Evolutionary conservation across 2,329 filamentous ascomycete species (phyloP).

Genomic region (Fusarium agapanthi): DNA sequence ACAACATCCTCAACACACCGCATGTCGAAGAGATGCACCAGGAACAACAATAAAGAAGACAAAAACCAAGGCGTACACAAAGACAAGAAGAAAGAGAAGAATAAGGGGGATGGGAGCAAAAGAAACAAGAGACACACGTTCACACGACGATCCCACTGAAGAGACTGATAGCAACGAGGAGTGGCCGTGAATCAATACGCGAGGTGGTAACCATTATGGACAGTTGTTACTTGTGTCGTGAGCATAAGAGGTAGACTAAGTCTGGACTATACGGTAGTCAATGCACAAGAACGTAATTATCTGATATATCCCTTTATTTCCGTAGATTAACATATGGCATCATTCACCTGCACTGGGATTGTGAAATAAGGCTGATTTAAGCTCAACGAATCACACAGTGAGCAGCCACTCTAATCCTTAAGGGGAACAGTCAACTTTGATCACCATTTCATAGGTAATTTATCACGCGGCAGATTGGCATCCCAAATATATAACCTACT

Average conservation of each 20-base stretch:
- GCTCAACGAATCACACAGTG: constrained; percentile 5
- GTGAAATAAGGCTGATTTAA: constrained; percentile 17
- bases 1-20: background rate
- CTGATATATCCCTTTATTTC: background rate
- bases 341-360: background rate
- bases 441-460: background rate
- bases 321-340: background rate
- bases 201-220: background rate
- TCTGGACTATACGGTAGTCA: background rate
- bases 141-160: background rate
- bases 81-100: background rate
- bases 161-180: background rate
- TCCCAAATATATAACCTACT: background rate
- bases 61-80: background rate
- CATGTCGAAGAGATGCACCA: background rate
- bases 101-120: background rate
- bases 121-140: background rate
- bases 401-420: background rate
- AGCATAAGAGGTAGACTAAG: background rate
- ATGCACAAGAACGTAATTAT: background rate
- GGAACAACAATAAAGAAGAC: background rate
- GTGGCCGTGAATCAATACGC: background rate
- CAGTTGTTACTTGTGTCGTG: background rate
- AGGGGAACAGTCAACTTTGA: background rate
- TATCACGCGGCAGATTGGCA: background rate